Evolutionary conservation across 768 basidiomycete species (phyloP), one percentile per base, ranked within the genome.

Genomic region (Trametes cingulata): DNA sequence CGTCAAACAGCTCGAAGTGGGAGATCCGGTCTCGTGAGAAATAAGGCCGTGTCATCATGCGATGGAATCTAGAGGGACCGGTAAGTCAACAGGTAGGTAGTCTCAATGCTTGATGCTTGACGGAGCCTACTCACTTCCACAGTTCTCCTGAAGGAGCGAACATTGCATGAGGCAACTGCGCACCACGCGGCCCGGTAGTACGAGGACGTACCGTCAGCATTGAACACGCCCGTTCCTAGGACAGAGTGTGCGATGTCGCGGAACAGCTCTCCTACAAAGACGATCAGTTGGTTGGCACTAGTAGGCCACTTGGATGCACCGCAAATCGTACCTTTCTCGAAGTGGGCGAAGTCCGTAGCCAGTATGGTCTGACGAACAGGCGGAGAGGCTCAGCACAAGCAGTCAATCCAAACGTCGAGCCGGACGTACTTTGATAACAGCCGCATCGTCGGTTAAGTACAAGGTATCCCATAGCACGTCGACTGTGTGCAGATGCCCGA

Each of bases 171-270:
- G 50, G 42, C 29, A 43, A 33, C 9, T n/a, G 7, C 1, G 43
- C 1, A 19, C 19, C 19, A 22, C 2, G 35, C 14, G 2, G 6
- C 15, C 2, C 8, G 17, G n/a, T 35, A 6, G 12, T 9, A 13
- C n/a, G n/a, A 29, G 3, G 33, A 36, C 71, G 54, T 56, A 77
- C 81, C 80, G 65, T 83, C 81, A 2, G 80, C 77, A 61, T 82
- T 85, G 69, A 86, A 85, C 6, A 85, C 78, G 5, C 85, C 85
- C 0, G 74, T 78, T 15, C 83, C 83, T 14, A 83, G 66, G 13
- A 82, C 69, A 13, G 68, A 63, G 27, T 69, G 41, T 14, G 74
- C 69, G 13, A 69, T 67, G 39, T 66, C 60, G 39, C 66, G 66
- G 54, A 79, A 76, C n/a, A 62, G 64, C 14, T 64, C 66, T 0